Conservation (phyloP, 2,329 filamentous ascomycete species). For the Penicillium griseofulvum region DNA sequence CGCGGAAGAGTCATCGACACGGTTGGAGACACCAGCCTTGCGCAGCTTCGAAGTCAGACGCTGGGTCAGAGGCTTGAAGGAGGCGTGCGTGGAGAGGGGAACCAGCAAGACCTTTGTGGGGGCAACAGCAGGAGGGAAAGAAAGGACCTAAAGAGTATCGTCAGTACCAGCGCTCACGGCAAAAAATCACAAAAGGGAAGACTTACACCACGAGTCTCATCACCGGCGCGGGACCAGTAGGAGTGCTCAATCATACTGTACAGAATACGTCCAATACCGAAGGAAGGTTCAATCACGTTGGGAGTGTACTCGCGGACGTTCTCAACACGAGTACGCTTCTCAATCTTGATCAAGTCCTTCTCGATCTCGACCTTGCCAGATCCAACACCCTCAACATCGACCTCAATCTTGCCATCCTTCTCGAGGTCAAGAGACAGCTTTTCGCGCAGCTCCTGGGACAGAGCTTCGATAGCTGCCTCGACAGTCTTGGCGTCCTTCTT, state of each 20-base stretch:
- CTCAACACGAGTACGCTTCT: conserved; percentile 77
- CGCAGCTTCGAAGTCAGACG: conserved; percentile 74
- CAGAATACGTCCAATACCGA: conserved; percentile 91
- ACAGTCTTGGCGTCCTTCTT: conserved; percentile 91
- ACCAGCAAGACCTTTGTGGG: conserved; percentile 94
- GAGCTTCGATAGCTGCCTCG: conserved; percentile 71
- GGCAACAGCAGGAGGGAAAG: conserved; percentile 74
- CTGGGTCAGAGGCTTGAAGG: conserved; percentile 75
- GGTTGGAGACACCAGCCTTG: conserved; percentile 72
- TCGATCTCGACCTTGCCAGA: conserved; percentile 75
- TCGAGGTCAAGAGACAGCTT: conserved; percentile 72
- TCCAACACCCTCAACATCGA: conserved; percentile 67
- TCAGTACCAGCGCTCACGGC: conserved; percentile 3
- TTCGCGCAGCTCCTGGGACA: conserved; percentile 78
- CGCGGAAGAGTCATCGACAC: conserved; percentile 84
- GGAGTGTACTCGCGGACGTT: conserved; percentile 88
- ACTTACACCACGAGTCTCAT: conserved; percentile 84
- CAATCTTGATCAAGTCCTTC: conserved; percentile 77
- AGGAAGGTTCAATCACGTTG: conserved; percentile 96
- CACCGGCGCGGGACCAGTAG: conserved; percentile 85
- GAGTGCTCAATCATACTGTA: conserved; percentile 92
- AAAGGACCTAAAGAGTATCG: conserved; percentile 56
- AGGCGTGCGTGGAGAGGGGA: conserved; percentile 75
- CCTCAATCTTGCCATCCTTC: conserved; percentile 68
- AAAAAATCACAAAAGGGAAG: neutral